Base-by-base conservation (phyloP, 441 rosid genomes). In the Erodium texanum region DNA sequence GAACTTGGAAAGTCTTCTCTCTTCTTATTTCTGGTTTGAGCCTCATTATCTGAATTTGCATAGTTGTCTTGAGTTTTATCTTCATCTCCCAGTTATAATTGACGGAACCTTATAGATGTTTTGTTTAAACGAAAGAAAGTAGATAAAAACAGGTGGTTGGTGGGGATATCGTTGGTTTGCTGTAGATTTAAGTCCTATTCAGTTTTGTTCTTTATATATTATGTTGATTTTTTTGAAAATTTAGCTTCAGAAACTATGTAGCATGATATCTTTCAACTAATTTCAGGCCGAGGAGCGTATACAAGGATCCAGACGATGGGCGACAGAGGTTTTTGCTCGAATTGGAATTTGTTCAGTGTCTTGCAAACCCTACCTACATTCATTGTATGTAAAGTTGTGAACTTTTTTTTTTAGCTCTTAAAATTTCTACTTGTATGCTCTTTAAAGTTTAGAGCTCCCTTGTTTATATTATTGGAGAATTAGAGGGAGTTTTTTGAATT, bases 311-410 rank as follows among this genome's bases (percentile, higher is more conserved):
- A 0, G 97, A 92, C 70, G 99, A 82, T 78, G 98, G 99, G 24
- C 81, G 86, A 32, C 98, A 89, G 50, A 82, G 97, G 38, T 89
- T 92, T 80, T 81, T 92, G 71, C 86, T 95, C 24, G 98, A 95
- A 70, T 79, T 95, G 75, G 99, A 95, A 69, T 95, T 95, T 74
- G 78, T 92, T 56, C 99, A 95, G 20, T 95, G 98, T 76, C 93
- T 95, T 18, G 97, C 96, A 16, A 95, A 95, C 73, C 99, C 99
- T 45, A 95, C 96, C 69, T 92, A 95, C 71, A 95, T 95, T 72
- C 98, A 90, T 74, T 87, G 99, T 92, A 77, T 68, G 88, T 76
- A 52, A 56, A 15, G 18, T 14, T 58, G 32, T 27, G 2, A 19
- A 20, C 61, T 14, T 27, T 19, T 27, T 14, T 27, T 19, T 27